Evolutionary conservation across 169 alveolate species (phyloP).

Genomic region (Perkinsus marinus): DNA sequence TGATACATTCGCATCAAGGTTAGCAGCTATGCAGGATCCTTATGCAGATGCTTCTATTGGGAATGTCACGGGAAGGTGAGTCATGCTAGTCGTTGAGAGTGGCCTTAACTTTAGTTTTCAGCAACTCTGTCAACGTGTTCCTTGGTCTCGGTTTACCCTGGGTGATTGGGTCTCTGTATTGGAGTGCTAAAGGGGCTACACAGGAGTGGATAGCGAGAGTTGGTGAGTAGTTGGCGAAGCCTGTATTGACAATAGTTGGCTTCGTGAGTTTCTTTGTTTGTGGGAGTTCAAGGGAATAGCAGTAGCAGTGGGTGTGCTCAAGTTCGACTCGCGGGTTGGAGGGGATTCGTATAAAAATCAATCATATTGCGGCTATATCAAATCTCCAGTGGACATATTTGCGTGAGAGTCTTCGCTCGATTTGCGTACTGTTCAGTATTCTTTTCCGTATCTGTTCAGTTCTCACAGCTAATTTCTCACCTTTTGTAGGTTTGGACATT

Average conservation of each 20-base stretch:
- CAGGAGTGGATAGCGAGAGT: slow-evolving; percentile 2
- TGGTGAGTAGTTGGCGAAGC: background rate
- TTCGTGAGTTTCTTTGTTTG: too few species aligned
- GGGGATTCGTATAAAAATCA: too few species aligned
- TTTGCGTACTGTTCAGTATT: too few species aligned
- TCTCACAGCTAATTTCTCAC: too few species aligned
- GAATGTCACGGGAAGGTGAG: slow-evolving; percentile 25
- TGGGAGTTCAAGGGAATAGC: too few species aligned
- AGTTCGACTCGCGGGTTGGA: too few species aligned
- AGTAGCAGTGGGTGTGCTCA: too few species aligned
- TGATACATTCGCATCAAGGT: slow-evolving; percentile 26
- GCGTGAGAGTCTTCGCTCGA: too few species aligned
- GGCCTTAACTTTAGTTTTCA: background rate
- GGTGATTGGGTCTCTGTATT: slow-evolving; percentile 28
- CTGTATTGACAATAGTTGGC: too few species aligned
- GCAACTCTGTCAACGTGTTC: background rate
- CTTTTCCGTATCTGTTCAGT: too few species aligned
- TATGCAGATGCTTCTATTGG: slow-evolving; percentile 37
- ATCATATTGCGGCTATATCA: too few species aligned
- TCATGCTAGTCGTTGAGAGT: background rate
- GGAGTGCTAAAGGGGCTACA: background rate
- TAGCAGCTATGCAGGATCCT: slow-evolving; percentile 21
- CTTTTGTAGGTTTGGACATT: background rate
- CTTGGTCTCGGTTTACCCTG: slow-evolving; percentile 40
- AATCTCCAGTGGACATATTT: too few species aligned